Base-by-base conservation (phyloP, 257 asterid genomes). In the Coffea eugenioides region DNA sequence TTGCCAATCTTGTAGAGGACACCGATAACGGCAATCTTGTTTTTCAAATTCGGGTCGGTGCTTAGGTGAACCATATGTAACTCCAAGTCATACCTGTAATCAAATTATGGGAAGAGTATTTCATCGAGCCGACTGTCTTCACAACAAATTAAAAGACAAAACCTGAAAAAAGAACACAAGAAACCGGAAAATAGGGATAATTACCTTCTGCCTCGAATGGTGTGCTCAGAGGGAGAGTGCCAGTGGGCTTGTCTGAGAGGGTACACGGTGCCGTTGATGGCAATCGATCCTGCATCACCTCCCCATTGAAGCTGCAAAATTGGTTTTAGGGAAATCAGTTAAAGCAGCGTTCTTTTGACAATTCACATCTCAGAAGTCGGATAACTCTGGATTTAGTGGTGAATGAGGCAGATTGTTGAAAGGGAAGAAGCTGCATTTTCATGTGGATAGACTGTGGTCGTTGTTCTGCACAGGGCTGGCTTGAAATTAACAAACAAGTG, bases 171-270 rank as follows among this genome's bases (percentile, higher is more conserved):
- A 2, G 1, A 36, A 71, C 31, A 14, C 27, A 6, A 25, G 25
- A 10, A 27, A 56, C 11, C 13, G 18, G 8, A 74, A 8, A 3
- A 14, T 1, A 80, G 39, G 57, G 34, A 3, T 61, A 23, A 1
- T 3, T 52, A 76, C 90, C 97, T 89, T 83, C 83, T 86, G 67
- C 97, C 95, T 36, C 88, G 69, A 81, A 91, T 77, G 20, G 95
- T 90, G 85, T 90, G 95, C 83, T 93, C 97, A 0, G 97, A 90
- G 31, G 97, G 95, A 73, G 95, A 88, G 81, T 93, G 97, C 97
- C 97, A 91, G 39, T 93, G 97, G 74, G 90, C 89, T 46, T 87
- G 88, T 49, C 31, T 78, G 56, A 93, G 95, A 5, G 73, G 34
- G 57, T 89, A 93, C 14, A 80, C 54, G 4, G 75, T 84, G 51